A percentile compares a stretch with the other conserved stretches of the same genome.
phyloP scores from a whole-genome alignment of 192 early-diverging fungal genomes.

The Allomyces macrogynus region DNA sequence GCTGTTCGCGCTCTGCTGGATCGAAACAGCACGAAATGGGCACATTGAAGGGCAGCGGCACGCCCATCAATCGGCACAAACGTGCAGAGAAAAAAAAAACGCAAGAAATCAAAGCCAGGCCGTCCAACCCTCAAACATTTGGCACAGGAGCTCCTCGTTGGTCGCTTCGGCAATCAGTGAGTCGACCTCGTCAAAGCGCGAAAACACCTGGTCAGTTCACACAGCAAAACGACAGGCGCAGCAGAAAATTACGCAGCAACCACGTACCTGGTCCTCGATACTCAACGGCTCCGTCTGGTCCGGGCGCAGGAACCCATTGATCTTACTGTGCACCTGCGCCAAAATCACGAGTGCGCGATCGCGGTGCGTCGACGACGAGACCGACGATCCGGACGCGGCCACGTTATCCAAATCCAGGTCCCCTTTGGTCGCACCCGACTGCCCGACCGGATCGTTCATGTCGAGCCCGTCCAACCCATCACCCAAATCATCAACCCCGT shows the following conservation, averaged over 20 bases:
- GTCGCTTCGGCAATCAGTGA: not conserved
- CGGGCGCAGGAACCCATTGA: not conserved
- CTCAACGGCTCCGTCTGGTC: not conserved
- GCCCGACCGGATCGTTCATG: no score
- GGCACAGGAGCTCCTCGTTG: not conserved
- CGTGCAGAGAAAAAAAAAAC: not conserved
- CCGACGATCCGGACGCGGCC: not conserved
- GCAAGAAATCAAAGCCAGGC: not conserved
- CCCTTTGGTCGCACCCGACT: no score
- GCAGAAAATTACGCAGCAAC: not conserved
- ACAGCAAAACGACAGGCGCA: not conserved
- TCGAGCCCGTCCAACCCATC: no score
- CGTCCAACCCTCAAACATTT: not conserved
- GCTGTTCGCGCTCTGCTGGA: no score
- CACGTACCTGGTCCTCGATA: not conserved
- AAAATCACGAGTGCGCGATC: not conserved
- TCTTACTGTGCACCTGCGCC: not conserved
- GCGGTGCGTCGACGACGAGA: not conserved
- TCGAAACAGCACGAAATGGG: no score
- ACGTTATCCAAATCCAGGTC: no score
- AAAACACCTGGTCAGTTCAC: not conserved
- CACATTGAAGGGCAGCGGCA: no score
- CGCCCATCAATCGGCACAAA: no score
- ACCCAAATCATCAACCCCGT: slow-evolving; percentile 11
- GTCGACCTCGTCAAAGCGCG: not conserved